phyloP scores from a whole-genome alignment of 2,329 filamentous ascomycete genomes.

The Pseudocercospora vitis region DNA sequence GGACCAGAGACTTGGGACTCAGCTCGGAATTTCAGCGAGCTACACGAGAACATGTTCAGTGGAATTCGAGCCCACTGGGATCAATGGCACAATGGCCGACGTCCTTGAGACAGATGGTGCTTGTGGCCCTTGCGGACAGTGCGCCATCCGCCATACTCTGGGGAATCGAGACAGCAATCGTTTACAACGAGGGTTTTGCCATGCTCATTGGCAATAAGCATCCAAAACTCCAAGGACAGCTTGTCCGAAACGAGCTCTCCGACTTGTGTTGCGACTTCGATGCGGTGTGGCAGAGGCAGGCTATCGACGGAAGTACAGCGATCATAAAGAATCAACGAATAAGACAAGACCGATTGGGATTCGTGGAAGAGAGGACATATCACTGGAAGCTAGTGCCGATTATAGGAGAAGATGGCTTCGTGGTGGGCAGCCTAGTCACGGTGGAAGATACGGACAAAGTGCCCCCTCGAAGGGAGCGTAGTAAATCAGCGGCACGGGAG shows the following conservation, averaged over 20 bases:
- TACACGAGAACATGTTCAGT: constrained; percentile 25
- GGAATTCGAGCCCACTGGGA: constrained; percentile 21
- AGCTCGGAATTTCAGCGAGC: constrained; percentile 20
- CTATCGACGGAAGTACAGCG: constrained; percentile 12
- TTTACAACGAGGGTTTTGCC: constrained; percentile 30
- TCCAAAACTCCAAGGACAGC: constrained; percentile 22
- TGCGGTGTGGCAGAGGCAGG: constrained; percentile 14
- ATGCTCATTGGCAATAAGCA: constrained; percentile 21
- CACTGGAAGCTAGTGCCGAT: constrained; percentile 25
- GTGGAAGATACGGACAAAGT: constrained; percentile 22
- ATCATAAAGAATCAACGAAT: constrained; percentile 19
- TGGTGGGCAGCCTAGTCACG: constrained; percentile 20
- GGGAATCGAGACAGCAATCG: constrained; percentile 12
- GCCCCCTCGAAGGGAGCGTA: constrained; percentile 20
- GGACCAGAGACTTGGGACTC: constrained; percentile 16
- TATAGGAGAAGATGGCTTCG: constrained; percentile 19
- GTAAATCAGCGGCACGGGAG: constrained; percentile 22
- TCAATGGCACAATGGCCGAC: constrained; percentile 22
- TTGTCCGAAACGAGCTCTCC: constrained; percentile 6
- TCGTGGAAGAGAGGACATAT: constrained; percentile 24
- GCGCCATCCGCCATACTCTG: constrained; percentile 21
- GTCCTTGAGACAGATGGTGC: constrained; percentile 19
- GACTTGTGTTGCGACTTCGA: constrained; percentile 23
- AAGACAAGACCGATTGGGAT: constrained; percentile 24
- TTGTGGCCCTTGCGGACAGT: constrained; percentile 20